Conservation (phyloP, 129 eudicot species). For the Silybum marianum region DNA sequence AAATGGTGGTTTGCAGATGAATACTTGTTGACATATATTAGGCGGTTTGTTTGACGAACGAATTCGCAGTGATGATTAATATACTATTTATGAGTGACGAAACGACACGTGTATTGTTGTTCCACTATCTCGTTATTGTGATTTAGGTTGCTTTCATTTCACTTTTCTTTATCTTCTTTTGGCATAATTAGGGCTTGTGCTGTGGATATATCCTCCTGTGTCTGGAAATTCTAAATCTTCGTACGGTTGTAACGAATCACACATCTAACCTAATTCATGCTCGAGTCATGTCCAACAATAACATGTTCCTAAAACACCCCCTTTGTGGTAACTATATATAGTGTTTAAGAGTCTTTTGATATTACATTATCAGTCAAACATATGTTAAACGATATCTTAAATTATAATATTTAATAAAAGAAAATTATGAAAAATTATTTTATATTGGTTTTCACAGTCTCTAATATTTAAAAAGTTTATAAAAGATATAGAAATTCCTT, state of each 20-base stretch:
- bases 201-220: not conserved
- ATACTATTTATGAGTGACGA: too few species aligned
- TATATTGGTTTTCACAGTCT: too few species aligned
- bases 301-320: not conserved
- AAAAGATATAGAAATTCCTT: too few species aligned
- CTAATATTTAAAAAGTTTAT: too few species aligned
- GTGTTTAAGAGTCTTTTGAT: not conserved
- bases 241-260: not conserved
- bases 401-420: too few species aligned
- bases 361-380: too few species aligned
- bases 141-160: not conserved
- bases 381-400: too few species aligned
- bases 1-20: not conserved
- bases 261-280: not conserved
- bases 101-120: not conserved
- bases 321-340: not conserved
- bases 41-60: not conserved
- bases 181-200: not conserved
- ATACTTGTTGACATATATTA: not conserved
- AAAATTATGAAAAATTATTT: too few species aligned
- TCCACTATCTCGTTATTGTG: not conserved
- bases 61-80: not conserved
- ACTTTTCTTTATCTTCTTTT: not conserved
- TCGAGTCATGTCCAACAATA: not conserved
- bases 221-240: not conserved